Evolutionary conservation across 345 rosid species (phyloP), one percentile per base, ranked within the genome.

Genomic region (Hibiscus trionum): DNA sequence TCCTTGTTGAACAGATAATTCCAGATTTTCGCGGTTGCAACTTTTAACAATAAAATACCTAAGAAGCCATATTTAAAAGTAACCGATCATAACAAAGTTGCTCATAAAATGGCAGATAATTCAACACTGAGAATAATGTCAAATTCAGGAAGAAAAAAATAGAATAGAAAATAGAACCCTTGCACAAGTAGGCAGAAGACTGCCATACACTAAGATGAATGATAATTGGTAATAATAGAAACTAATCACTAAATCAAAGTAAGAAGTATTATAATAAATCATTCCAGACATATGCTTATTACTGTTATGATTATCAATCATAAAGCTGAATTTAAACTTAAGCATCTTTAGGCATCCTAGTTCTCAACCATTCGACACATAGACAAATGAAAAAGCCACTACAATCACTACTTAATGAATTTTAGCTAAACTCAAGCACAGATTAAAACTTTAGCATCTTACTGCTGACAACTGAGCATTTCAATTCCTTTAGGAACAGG

Each of bases 21-120:
- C 99, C 85, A 93, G 83, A 84, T 95, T 95, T 84, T 95, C 99
- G 33, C 88, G 89, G 74, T 92, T 93, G 88, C 91, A 88, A 82
- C 99, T 92, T 82, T 95, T 95, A 78, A 95, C 98, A 78, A 95
- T 91, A 74, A 93, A 95, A 81, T 95, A 95, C 97, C 98, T 95
- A 84, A 68, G 53, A 19, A 56, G 61, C 53, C 52, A 57, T 57
- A 65, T 62, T 61, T 8, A 61, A 61, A 29, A 33, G 19, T 33
- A 33, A 61, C 16, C 3, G 16, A 33, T 16, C 11, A 61, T 61
- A 61, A 33, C 24, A 61, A 61, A 31, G 44, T 61, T 33, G 16
- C n/a, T 61, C 24, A 61, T 33, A 33, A 16, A 16, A 61, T 11
- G 2, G 16, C 46, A 33, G 11, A 61, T 16, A 15, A 60, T 27